These are phyloP conservation scores for Aspergillus candidus DNA, from an alignment of 2,329 filamentous ascomycete species.

Conservation along the genomic window DNA sequence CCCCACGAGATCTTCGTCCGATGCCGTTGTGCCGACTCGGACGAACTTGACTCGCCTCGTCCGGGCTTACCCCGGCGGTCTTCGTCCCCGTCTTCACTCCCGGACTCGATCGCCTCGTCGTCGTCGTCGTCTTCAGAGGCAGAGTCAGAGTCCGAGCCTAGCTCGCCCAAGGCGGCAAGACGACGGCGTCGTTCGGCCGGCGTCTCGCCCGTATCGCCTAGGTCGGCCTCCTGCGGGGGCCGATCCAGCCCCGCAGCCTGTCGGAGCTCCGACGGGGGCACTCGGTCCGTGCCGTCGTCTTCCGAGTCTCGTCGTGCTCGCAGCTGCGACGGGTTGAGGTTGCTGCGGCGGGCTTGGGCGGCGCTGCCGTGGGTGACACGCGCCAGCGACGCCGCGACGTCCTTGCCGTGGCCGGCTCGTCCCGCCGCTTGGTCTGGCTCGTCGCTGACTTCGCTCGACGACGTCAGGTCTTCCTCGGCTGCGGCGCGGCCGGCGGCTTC, in stretches of 20 bases:
- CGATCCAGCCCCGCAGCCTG: slow-evolving; percentile 25
- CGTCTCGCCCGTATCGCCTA: slow-evolving; percentile 38
- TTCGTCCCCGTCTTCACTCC: slow-evolving; percentile 20
- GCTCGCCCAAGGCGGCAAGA: slow-evolving; percentile 39
- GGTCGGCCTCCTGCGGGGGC: slow-evolving; percentile 19
- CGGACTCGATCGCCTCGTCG: slow-evolving; percentile 15
- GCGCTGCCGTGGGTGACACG: slow-evolving; percentile 31
- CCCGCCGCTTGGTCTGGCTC: slow-evolving; percentile 19
- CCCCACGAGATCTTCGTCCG: slow-evolving; percentile 38
- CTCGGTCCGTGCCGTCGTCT: slow-evolving; percentile 39
- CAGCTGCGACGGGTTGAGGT: slow-evolving; percentile 24
- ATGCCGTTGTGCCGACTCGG: slow-evolving; percentile 12
- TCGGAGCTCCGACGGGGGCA: slow-evolving; percentile 34
- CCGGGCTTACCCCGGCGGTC: slow-evolving; percentile 7
- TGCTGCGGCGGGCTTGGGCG: slow-evolving; percentile 35
- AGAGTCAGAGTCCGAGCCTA: slow-evolving; percentile 23
- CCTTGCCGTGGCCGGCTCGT: slow-evolving; percentile 24
- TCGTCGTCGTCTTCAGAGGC: slow-evolving; percentile 12
- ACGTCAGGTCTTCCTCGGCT: slow-evolving; percentile 18
- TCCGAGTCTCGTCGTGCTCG: slow-evolving; percentile 34
- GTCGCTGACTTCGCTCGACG: slow-evolving; percentile 21
- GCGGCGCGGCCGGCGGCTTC: neutral
- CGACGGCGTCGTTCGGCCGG: slow-evolving; percentile 43
- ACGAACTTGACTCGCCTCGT: slow-evolving; percentile 13
- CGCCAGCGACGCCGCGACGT: slow-evolving; percentile 35